Evolutionary conservation across 768 basidiomycete genomes (phyloP).

Genomic region (Dictyophora rubrovolvata): DNA sequence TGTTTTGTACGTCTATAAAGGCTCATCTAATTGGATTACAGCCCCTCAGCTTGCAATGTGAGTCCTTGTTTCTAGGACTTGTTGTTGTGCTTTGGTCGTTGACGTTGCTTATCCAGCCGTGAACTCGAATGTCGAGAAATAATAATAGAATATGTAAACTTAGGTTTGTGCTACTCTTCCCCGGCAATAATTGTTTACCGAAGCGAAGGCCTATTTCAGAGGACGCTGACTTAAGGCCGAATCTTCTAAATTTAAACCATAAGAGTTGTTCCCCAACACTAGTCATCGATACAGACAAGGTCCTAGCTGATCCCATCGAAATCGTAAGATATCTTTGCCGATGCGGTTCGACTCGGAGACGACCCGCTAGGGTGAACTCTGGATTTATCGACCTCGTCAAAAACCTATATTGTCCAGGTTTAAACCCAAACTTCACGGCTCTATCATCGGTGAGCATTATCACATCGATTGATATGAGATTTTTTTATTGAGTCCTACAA

Average conservation of each 20-base stretch:
- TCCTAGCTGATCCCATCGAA: background rate
- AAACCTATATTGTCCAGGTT: conserved; percentile 33
- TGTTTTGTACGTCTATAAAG: conserved; percentile 27
- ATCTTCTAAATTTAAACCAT: background rate
- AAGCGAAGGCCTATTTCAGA: background rate
- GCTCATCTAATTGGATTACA: conserved; percentile 31
- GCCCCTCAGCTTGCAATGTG: conserved; percentile 34
- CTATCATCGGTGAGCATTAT: conserved; percentile 14
- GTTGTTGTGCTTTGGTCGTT: background rate
- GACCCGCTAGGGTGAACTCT: too few species aligned
- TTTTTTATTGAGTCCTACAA: conserved; percentile 12
- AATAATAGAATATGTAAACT: conserved; percentile 28
- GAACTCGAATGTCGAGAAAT: conserved; percentile 33
- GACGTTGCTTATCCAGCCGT: conserved; percentile 17
- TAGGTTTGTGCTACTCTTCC: conserved; percentile 14
- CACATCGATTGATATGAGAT: conserved; percentile 8
- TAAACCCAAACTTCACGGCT: conserved; percentile 45
- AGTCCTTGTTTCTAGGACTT: conserved; percentile 10
- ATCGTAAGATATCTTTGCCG: background rate
- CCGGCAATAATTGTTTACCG: background rate
- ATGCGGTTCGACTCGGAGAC: background rate
- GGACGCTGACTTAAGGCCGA: background rate
- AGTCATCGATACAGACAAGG: conserved; percentile 15
- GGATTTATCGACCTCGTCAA: conserved; percentile 21
- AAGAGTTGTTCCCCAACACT: background rate